Evolutionary conservation across 495 filamentous ascomycete genomes (phyloP).

Genomic region (Aspergillus heteromorphus): DNA sequence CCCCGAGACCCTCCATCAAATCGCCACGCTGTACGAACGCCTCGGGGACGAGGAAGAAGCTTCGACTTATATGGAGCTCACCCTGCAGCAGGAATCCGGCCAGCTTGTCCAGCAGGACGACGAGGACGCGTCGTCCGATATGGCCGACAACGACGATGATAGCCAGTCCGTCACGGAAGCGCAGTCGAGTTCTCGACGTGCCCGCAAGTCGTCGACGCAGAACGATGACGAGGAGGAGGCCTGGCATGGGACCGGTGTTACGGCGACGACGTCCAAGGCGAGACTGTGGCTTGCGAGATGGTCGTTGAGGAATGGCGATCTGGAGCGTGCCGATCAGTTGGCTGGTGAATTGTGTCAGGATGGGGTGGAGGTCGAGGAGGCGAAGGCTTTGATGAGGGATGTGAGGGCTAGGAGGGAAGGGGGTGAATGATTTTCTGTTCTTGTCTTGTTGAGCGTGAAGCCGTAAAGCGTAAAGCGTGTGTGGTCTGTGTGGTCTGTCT

Average conservation of each 20-base stretch:
- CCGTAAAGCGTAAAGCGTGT: neutral
- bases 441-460: neutral
- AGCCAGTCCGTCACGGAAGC: constrained; percentile 24
- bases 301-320: constrained; percentile 69
- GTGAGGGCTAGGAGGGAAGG: constrained; percentile 73
- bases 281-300: constrained; percentile 88
- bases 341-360: constrained; percentile 92
- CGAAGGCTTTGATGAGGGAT: constrained; percentile 90
- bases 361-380: constrained; percentile 95
- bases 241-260: constrained; percentile 66
- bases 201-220: constrained; percentile 14
- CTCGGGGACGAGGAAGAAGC: constrained; percentile 71
- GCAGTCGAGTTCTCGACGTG: constrained; percentile 8
- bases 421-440: constrained; percentile 1
- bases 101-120: constrained; percentile 40
- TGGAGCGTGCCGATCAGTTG: constrained; percentile 68
- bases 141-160: constrained; percentile 41
- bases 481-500: no score
- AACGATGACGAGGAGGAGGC: constrained; percentile 34
- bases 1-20: constrained; percentile 83
- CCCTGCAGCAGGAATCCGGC: constrained; percentile 72
- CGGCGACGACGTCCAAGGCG: constrained; percentile 82
- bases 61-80: constrained; percentile 89
- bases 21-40: constrained; percentile 82
- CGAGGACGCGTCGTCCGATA: constrained; percentile 25